Evolutionary conservation across 495 filamentous ascomycete species (phyloP), one percentile per base, ranked within the genome.

Genomic region (Penicillium herquei): DNA sequence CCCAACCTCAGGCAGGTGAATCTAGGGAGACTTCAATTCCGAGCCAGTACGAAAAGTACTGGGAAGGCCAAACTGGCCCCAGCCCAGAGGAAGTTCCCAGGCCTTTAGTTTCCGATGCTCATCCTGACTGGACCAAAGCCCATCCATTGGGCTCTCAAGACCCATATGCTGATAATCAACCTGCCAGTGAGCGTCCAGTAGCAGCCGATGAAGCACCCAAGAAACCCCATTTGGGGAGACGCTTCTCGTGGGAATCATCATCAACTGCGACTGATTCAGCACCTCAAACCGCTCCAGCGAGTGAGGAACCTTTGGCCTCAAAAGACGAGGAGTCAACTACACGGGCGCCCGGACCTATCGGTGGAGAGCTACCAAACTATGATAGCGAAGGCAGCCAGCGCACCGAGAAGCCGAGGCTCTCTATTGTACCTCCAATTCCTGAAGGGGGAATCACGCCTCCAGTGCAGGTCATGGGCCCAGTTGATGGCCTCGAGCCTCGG

Each of bases 11-110:
- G 43, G 14, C 56, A 44, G 43, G 59, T 50, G 49, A 74, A 39
- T 12, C 52, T 12, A 39, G 79, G 45, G 81, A 79, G 43, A 77
- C 76, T 6, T 76, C 80, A 30, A 66, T 85, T 26, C 84, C 82
- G 1, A 71, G 69, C 30, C 81, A 85, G 57, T 84, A 84, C 66
- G 84, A 86, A 52, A 79, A 77, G 47, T 83, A 85, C 63, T 83
- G 80, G 84, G 79, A 76, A 52, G 74, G 70, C 26, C 56, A 61
- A 33, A 48, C 61, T 8, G 52, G 44, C 9, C 31, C 56, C 1
- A 61, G 47, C 47, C 51, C 54, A 30, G 50, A 56, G 6, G 57
- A 54, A 14, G 31, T 51, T 11, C 52, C 51, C 7, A 54, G 46
- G 14, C 39, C 51, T 55, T 49, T 63, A 5, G 49, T 55, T 30